Percentiles rank a stretch among this genome's conserved stretches.
These are phyloP conservation scores for Phytopythium oedochilum DNA, from an alignment of 352 stramenopile genomes.

Conservation along the genomic window DNA sequence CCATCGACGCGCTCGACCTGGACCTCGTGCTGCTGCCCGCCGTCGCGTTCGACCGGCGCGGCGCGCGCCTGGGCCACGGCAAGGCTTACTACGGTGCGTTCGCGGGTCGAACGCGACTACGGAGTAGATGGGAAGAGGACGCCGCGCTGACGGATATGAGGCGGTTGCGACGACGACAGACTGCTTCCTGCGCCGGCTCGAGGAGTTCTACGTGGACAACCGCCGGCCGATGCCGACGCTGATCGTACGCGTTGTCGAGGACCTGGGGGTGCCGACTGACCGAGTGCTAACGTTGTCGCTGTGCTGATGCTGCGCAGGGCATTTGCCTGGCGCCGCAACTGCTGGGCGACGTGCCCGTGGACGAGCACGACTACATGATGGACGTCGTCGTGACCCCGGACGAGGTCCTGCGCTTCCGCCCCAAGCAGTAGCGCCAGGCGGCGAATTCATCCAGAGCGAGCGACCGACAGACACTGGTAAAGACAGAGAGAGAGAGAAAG, in stretches of 20 bases:
- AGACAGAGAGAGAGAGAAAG: too few species aligned
- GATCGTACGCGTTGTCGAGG: conserved; percentile 37
- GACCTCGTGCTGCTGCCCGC: conserved; percentile 82
- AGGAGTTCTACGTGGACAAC: conserved; percentile 34
- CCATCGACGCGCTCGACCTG: conserved; percentile 41
- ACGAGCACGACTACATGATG: conserved; percentile 58
- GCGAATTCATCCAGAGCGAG: too few species aligned
- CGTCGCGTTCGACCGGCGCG: conserved; percentile 72
- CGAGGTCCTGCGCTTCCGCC: conserved; percentile 31
- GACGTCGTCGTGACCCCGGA: conserved; percentile 63
- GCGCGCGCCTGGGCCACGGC: conserved; percentile 81
- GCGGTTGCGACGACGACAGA: conserved; percentile 37
- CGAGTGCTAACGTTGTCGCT: background rate
- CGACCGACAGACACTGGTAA: background rate
- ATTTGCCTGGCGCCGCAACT: conserved; percentile 62
- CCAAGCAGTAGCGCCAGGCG: background rate
- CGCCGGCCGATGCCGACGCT: conserved; percentile 36
- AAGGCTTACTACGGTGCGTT: conserved; percentile 86
- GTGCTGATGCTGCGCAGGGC: conserved; percentile 25
- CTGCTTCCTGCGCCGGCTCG: conserved; percentile 63
- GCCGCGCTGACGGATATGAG: too few species aligned
- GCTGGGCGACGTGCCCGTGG: conserved; percentile 53
- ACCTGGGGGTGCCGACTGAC: too few species aligned
- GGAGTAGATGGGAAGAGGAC: too few species aligned
- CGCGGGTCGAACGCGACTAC: too few species aligned